Base-by-base conservation (phyloP, 108 stramenopile species). In the Cyclotella cryptica region DNA sequence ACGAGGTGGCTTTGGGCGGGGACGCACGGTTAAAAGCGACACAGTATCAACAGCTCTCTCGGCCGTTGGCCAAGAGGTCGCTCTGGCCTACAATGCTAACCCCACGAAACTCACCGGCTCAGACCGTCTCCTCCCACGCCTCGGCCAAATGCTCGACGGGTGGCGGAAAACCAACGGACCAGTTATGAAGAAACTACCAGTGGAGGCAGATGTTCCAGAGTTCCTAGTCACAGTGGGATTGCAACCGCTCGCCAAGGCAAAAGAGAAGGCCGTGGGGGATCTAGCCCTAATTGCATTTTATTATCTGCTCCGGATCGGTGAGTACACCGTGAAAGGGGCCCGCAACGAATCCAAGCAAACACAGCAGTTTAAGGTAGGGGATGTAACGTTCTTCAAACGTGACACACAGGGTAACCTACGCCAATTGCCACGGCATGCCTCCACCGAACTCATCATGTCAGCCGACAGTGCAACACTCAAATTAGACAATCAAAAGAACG, bases 401-500 rank as follows among this genome's bases (percentile, higher is more conserved):
- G 42, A 52, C 28, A 0, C 27, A 0, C 18, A 15, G 15, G 67
- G 67, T 1, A n/a, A 11, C 10, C 67, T 68, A 3, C 49, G 49
- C 28, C 49, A 52, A 19, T 4, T 68, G 17, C 67, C 67, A 39
- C 27, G 49, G 35, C 9, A 68, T 7, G 49, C 49, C 9, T 17
- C 49, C n/a, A 12, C 28, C 7, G 13, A 52, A 0, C 27, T 51
- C 13, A 35, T 68, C 22, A 18, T 68, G 51, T 51, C 49, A n/a
- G 35, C 35, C 2, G 35, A 35, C 35, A 35, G 35, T 35, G 35
- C 35, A 35, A 35, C 35, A 35, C 35, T 51, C 9, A 68, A 52
- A 51, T 17, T 68, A 9, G 51, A 68, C 29, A 68, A 68, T 30
- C 67, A 68, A 35, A 68, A 68, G 35, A 68, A 49, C 52, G 49